Evolutionary conservation across 805 yeast genomes (phyloP), one percentile per base, ranked within the genome.

Genomic region (Scheffersomyces amazonensis): DNA sequence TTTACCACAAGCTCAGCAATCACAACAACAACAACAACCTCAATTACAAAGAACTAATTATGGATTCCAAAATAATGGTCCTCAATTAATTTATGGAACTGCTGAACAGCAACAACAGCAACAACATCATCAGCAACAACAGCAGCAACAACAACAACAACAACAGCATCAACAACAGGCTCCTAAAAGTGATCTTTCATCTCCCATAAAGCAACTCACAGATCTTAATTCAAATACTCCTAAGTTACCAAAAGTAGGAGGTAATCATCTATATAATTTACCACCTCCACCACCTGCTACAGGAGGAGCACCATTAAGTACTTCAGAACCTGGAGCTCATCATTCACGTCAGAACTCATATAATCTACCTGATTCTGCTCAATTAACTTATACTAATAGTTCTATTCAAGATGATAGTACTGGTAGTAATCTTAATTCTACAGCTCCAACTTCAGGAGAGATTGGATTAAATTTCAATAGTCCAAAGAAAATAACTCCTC

Each of bases 401-500:
- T 28, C 34, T 10, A 40, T 35, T 35, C 45, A 38, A 34, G 46
- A 42, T 32, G 41, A 47, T 11, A 41, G 41, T 21, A 39, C 46
- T 17, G 39, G 39, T 24, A 41, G 41, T 23, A 41, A 44, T 22
- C 37, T 37, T 30, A 53, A 47, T 25, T 44, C 51, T 5, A 50
- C 61, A 19, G 56, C 63, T 4, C 52, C 58, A 24, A 41, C 48
- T 22, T 55, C 60, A 13, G 50, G 63, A 7, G 73, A 68, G 20
- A 48, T 64, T 17, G 64, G 56, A 12, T 53, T 67, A 32, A 67
- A 62, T 10, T 68, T 66, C 46, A 61, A 69, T 8, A 61, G 69
- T 39, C 74, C 74, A 12, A 68, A 68, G 48, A 68, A 68, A 43
- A 57, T 68, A 31, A 54, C 64, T 10, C 67, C 69, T 2, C 49